Percentiles rank a stretch among this genome's conserved stretches.
These are phyloP conservation scores for Salix udensis DNA, from an alignment of 345 rosid genomes.

Conservation along the genomic window DNA sequence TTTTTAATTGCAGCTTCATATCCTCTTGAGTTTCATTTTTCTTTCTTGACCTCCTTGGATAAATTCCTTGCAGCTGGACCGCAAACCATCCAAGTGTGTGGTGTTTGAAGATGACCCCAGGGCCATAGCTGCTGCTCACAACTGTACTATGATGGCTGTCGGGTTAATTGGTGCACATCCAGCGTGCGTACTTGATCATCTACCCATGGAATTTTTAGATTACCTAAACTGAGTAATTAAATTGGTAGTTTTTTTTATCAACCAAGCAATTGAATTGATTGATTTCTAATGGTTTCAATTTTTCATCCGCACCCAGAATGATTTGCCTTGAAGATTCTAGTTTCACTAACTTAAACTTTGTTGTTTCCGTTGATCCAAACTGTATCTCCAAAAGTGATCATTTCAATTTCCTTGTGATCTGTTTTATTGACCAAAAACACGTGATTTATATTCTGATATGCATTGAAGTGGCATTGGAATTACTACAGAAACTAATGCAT, in stretches of 20 bases:
- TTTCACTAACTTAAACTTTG: too few relatives aligned
- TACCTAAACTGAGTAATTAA: too few relatives aligned
- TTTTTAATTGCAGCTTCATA: background rate
- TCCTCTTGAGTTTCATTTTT: background rate
- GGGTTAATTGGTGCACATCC: constrained; percentile 84
- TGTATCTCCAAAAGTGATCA: too few relatives aligned
- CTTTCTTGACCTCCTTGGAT: constrained; percentile 6
- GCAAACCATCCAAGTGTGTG: constrained; percentile 91
- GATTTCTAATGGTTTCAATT: background rate
- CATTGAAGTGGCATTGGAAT: too few relatives aligned
- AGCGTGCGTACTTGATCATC: constrained; percentile 48
- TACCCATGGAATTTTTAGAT: background rate
- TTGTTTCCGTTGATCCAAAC: too few relatives aligned
- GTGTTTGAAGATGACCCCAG: constrained; percentile 94
- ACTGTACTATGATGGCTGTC: constrained; percentile 97
- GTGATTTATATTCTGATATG: too few relatives aligned
- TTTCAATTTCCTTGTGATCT: too few relatives aligned
- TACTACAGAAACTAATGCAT: too few relatives aligned
- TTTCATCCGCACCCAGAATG: too few relatives aligned
- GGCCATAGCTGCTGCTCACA: constrained; percentile 88
- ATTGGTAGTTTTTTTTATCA: background rate
- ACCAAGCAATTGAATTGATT: background rate
- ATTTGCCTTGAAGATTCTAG: too few relatives aligned
- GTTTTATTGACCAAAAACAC: too few relatives aligned
- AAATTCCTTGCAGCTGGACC: constrained; percentile 62